Conservation (phyloP, 257 asterid species). For the Thymus quinquecostatus region DNA sequence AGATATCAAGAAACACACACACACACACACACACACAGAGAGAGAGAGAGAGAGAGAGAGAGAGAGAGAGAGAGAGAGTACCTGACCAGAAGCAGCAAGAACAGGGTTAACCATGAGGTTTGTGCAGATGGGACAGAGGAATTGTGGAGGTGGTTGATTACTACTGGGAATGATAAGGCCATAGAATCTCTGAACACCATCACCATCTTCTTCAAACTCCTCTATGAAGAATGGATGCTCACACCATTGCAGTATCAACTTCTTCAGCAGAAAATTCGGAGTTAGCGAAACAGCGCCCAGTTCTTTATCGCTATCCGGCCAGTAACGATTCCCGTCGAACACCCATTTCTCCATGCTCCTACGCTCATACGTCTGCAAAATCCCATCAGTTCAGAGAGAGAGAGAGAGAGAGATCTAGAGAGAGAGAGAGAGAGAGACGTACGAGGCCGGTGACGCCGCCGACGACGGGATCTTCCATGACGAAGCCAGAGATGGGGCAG, state of each 20-base stretch:
- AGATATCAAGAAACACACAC: too few species aligned
- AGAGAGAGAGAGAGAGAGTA: slow-evolving; percentile 12
- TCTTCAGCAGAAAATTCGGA: background rate
- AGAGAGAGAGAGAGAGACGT: background rate
- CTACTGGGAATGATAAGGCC: background rate
- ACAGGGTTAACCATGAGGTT: slow-evolving; percentile 59
- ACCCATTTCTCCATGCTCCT: background rate
- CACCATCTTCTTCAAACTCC: background rate
- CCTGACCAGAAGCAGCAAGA: slow-evolving; percentile 60
- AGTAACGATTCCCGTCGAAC: background rate
- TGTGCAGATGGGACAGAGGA: slow-evolving; percentile 53
- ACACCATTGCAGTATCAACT: background rate
- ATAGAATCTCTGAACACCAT: background rate
- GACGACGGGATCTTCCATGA: background rate
- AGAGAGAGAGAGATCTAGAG: background rate
- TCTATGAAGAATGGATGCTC: background rate
- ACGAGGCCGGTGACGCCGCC: background rate
- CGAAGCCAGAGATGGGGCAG: background rate
- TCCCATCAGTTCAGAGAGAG: background rate
- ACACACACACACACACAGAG: too few species aligned
- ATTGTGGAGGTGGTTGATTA: slow-evolving; percentile 39
- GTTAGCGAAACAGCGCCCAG: background rate
- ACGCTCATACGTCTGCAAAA: background rate
- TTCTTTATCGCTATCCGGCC: background rate
- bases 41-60: background rate